phyloP scores from a whole-genome alignment of 352 stramenopile species.

The Phytophthora niederhauseri region DNA sequence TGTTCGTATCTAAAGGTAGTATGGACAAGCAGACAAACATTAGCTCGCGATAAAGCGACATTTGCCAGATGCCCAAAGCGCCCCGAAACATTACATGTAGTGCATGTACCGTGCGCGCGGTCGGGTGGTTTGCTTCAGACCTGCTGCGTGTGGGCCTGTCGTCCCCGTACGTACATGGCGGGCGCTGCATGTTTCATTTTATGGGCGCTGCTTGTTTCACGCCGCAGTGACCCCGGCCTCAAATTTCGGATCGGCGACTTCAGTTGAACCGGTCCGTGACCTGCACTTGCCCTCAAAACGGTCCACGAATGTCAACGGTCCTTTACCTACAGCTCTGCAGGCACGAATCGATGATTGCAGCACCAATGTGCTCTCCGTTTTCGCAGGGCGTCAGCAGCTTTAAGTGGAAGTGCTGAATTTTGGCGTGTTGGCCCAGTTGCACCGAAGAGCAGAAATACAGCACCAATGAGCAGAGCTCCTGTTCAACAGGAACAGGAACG shows the following conservation, averaged over 20 bases:
- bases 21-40: neutral
- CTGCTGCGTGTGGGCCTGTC: neutral
- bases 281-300: neutral
- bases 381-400: neutral
- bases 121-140: conserved; percentile 1
- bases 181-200: neutral
- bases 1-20: neutral
- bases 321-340: neutral
- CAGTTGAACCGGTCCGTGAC: neutral
- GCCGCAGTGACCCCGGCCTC: neutral
- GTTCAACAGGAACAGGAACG: conserved; percentile 1
- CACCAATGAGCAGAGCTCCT: neutral
- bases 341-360: neutral
- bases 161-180: neutral
- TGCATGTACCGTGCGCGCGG: neutral
- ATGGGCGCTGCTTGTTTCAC: too few species aligned
- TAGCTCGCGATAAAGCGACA: neutral
- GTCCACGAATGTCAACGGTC: neutral
- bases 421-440: neutral
- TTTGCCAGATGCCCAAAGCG: neutral
- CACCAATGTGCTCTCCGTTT: neutral
- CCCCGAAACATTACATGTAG: neutral
- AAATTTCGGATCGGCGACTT: neutral
- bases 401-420: neutral
- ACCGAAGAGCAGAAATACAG: neutral